phyloP scores from a whole-genome alignment of 2,329 filamentous ascomycete species.

The Cladophialophora yegresii region DNA sequence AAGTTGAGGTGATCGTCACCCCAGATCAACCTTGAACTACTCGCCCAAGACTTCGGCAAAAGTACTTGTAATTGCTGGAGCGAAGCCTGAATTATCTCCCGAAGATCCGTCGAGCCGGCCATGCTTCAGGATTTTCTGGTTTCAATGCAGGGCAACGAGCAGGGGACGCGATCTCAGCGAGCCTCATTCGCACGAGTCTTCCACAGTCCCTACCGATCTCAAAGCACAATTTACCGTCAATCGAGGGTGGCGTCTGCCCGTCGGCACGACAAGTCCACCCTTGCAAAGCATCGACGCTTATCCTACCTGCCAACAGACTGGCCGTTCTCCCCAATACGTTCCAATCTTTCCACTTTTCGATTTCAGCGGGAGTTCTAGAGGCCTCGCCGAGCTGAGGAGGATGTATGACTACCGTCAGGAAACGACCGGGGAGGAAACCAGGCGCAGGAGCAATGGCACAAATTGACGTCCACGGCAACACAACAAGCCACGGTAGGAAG shows the following conservation, averaged over 20 bases:
- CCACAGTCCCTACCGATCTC: slow-evolving; percentile 6
- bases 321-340: background rate
- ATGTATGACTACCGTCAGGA: background rate
- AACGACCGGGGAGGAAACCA: background rate
- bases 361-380: background rate
- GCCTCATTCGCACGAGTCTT: background rate
- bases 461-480: background rate
- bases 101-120: background rate
- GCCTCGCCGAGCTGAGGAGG: background rate
- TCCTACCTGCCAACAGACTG: background rate
- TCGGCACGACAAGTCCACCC: background rate
- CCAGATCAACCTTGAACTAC: slow-evolving; percentile 17
- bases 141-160: background rate
- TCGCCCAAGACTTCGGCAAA: background rate
- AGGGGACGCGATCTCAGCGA: background rate
- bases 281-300: background rate
- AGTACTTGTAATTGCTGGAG: background rate
- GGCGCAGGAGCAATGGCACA: background rate
- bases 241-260: background rate
- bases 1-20: slow-evolving; percentile 50
- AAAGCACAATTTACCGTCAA: background rate
- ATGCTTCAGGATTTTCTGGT: background rate
- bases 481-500: slow-evolving; percentile 6
- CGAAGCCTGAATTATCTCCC: background rate
- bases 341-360: background rate